Evolutionary conservation across 1,139 yeast species (phyloP), one percentile per base, ranked within the genome.

Genomic region (Pichia sp.): DNA sequence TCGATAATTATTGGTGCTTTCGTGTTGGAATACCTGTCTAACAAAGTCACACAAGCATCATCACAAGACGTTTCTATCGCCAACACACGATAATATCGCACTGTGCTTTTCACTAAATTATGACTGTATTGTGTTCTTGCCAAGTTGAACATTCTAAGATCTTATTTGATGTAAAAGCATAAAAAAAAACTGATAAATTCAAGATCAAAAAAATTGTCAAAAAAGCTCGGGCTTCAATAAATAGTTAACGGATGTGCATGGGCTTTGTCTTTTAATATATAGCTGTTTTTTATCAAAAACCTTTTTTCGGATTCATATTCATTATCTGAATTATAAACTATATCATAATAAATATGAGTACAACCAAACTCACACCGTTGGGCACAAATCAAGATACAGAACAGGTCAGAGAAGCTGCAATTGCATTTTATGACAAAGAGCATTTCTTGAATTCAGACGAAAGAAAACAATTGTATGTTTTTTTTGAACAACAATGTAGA

Each of bases 1-100:
- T 74, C 80, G 4, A 88, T 53, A 0, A 87, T 68, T 2, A 49
- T 59, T 0, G 89, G 84, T 1, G 77, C 67, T 30, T 64, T 58
- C 1, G 53, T 46, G 2, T 54, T 56, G 1, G 62, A 60, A 12
- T 51, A 56, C 47, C 87, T 70, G 42, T 83, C 82, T 7, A 90
- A 65, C 18, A 92, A 67, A 0, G 96, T 86, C 2, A 89, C 89
- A 56, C 97, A 89, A 0, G 96, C 78, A 64, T 92, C 99, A 62
- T 92, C 99, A 62, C 99, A 94, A 0, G 97, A 88, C 0, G 96
- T 81, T 61, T 92, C 98, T 18, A 92, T 78, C 0, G 97, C 94
- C 25, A 92, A 68, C 0, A 89, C 94, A 43, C 73, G 74, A 65
- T 88, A 35, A 13, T 12, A 12, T 35, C 38, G 20, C 12, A 32